Evolutionary conservation across 78 protist genomes (phyloP).

Genomic region (Speleostelium caveatum): DNA sequence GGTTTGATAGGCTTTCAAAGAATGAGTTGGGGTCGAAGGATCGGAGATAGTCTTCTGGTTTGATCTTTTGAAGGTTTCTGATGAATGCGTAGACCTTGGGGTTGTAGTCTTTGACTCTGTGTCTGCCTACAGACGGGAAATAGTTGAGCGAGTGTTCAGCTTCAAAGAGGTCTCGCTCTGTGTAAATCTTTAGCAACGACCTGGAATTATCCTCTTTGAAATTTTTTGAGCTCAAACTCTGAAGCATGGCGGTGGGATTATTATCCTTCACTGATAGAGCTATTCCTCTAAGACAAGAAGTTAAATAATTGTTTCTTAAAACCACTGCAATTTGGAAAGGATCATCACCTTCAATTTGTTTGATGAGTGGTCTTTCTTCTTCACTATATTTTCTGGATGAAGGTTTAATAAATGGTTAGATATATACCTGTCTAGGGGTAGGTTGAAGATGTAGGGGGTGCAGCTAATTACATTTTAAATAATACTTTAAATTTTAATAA

Average conservation of each 20-base stretch:
- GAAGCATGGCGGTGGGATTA: no score
- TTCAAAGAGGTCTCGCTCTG: conserved; percentile 39
- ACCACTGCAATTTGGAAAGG: conserved; percentile 35
- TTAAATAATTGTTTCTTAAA: conserved; percentile 22
- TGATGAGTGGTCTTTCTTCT: conserved; percentile 27
- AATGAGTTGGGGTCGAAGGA: conserved; percentile 17
- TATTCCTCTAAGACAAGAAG: conserved; percentile 44
- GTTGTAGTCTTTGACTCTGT: conserved; percentile 53
- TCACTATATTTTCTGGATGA: not conserved
- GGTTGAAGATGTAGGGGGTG: no score
- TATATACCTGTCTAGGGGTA: no score
- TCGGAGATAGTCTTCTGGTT: conserved; percentile 44
- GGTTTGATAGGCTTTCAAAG: conserved; percentile 58
- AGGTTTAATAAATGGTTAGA: no score
- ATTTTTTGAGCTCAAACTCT: no score
- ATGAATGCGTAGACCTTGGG: conserved; percentile 42
- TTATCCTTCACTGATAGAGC: conserved; percentile 30
- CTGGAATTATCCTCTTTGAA: not conserved
- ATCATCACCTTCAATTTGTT: conserved; percentile 33
- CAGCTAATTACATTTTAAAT: no score
- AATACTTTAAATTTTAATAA: not conserved
- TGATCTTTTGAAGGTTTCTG: conserved; percentile 15
- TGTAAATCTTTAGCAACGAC: not conserved
- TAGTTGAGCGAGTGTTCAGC: not conserved
- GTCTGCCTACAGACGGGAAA: not conserved